A percentile compares a stretch with the other conserved stretches of the same genome.
Conservation (phyloP, 2,329 filamentous ascomycete genomes). For the Aspergillus sp. region DNA sequence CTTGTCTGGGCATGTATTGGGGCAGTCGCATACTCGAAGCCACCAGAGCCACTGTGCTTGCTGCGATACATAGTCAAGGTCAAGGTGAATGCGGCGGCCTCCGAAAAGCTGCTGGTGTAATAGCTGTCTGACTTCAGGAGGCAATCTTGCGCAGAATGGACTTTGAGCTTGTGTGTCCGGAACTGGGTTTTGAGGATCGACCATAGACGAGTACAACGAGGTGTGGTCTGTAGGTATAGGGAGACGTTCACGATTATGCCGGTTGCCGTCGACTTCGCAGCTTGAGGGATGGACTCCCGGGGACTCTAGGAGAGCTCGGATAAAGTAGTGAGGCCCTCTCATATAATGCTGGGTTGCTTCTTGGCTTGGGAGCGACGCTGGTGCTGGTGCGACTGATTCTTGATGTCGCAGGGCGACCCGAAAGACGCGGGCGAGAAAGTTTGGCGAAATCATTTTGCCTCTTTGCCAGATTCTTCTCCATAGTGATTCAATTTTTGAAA, state of each 20-base stretch:
- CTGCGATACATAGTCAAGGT: slow-evolving; percentile 2
- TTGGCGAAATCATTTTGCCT: neutral
- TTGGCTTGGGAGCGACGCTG: neutral
- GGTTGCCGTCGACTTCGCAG: neutral
- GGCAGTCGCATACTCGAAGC: slow-evolving; percentile 17
- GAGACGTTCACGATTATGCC: neutral
- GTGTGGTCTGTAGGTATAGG: neutral
- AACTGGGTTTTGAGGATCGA: neutral
- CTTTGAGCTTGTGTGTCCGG: slow-evolving; percentile 7
- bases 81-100: slow-evolving; percentile 14
- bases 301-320: neutral
- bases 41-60: slow-evolving; percentile 14
- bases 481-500: neutral
- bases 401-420: neutral
- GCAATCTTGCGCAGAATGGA: slow-evolving; percentile 5
- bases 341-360: neutral
- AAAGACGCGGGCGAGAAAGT: neutral
- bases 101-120: slow-evolving; percentile 15
- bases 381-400: neutral
- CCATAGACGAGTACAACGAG: neutral
- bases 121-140: slow-evolving; percentile 9
- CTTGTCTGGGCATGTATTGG: slow-evolving; percentile 5
- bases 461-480: neutral
- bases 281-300: neutral
- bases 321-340: neutral